Conservation (phyloP, 2,329 filamentous ascomycete species). For the Chrysosporium queenslandicum region DNA sequence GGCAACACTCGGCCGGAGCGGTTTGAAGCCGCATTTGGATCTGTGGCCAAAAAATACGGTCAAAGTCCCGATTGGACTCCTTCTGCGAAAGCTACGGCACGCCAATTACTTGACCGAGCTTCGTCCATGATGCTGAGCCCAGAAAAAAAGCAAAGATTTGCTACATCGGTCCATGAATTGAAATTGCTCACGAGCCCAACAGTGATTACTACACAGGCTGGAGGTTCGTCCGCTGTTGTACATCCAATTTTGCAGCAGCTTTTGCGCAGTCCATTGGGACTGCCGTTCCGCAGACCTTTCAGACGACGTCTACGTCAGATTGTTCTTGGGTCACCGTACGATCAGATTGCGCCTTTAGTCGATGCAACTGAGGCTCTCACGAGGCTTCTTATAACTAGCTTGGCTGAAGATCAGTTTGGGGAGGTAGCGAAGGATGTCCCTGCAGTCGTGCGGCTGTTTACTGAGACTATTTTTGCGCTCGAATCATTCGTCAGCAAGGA, state of each 20-base stretch:
- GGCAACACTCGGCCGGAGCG: slow-evolving; percentile 29
- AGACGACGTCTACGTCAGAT: slow-evolving; percentile 53
- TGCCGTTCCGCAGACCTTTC: slow-evolving; percentile 61
- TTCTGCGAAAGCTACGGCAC: slow-evolving; percentile 30
- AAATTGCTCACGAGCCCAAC: slow-evolving; percentile 29
- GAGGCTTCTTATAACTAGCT: slow-evolving; percentile 59
- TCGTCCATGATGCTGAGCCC: slow-evolving; percentile 33
- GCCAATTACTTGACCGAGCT: slow-evolving; percentile 31
- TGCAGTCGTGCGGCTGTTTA: slow-evolving; percentile 62
- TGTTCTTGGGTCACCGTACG: slow-evolving; percentile 64
- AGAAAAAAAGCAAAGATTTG: slow-evolving; percentile 31
- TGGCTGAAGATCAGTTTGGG: slow-evolving; percentile 73
- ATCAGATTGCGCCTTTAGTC: slow-evolving; percentile 56
- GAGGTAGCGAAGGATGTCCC: slow-evolving; percentile 77
- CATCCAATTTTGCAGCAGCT: slow-evolving; percentile 41
- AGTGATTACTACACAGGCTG: slow-evolving; percentile 39
- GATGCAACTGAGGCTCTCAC: slow-evolving; percentile 63
- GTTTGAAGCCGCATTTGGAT: slow-evolving; percentile 35
- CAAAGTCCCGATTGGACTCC: slow-evolving; percentile 37
- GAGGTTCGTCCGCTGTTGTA: slow-evolving; percentile 41
- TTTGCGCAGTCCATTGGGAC: slow-evolving; percentile 48
- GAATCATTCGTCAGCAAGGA: slow-evolving; percentile 51
- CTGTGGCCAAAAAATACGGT: slow-evolving; percentile 40
- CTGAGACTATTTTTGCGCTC: slow-evolving; percentile 56
- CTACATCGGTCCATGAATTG: slow-evolving; percentile 31